phyloP scores from a whole-genome alignment of 768 basidiomycete species.

The Boletellus emodensis region DNA sequence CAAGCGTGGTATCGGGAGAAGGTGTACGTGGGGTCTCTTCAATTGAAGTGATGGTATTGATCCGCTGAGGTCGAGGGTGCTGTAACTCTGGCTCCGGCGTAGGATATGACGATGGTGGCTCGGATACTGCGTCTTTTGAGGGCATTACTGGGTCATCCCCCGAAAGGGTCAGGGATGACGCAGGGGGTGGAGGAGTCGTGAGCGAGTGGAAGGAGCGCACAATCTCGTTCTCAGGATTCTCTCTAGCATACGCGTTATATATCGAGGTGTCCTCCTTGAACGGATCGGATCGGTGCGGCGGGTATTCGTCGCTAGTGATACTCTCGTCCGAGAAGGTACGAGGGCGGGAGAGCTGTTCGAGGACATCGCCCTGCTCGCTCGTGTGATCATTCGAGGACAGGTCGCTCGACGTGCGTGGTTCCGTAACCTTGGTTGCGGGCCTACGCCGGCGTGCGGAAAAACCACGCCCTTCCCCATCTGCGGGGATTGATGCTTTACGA shows the following conservation, averaged over 20 bases:
- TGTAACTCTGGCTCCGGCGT: conserved; percentile 45
- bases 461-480: conserved; percentile 80
- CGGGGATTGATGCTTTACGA: conserved; percentile 73
- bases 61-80: conserved; percentile 64
- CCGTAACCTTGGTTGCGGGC: conserved; percentile 27
- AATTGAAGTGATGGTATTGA: conserved; percentile 29
- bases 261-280: conserved; percentile 80
- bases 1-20: conserved; percentile 46
- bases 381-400: conserved; percentile 49
- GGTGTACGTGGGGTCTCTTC: conserved; percentile 51
- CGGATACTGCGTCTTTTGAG: conserved; percentile 8
- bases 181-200: conserved; percentile 17
- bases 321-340: conserved; percentile 37
- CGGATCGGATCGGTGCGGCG: conserved; percentile 55
- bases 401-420: conserved; percentile 64
- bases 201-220: conserved; percentile 18
- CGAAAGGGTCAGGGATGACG: conserved; percentile 23
- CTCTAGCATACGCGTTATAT: conserved; percentile 74
- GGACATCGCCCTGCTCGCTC: conserved; percentile 61
- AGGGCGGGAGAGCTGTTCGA: conserved; percentile 35
- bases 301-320: conserved; percentile 38
- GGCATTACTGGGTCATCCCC: conserved; percentile 10
- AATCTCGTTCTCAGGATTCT: conserved; percentile 47
- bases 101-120: conserved; percentile 31
- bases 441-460: conserved; percentile 46